Percentiles rank a stretch among this genome's conserved stretches.
Conservation (phyloP, 75 land plant species). For the Cryptomeria japonica region DNA sequence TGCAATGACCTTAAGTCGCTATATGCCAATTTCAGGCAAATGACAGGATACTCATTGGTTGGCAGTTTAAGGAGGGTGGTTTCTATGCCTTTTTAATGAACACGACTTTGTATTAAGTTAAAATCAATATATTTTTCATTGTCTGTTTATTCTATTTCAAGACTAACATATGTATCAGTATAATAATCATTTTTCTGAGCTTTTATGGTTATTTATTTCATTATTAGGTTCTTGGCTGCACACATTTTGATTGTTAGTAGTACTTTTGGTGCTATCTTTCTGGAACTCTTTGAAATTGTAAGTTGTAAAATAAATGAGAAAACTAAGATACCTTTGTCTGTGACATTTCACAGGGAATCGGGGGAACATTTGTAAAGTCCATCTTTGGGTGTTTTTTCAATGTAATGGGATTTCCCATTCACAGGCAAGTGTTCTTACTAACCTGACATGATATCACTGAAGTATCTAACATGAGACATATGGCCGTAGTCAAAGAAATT, state of each 20-base stretch:
- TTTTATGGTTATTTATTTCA: background rate
- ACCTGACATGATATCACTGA: background rate
- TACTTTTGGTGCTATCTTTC: background rate
- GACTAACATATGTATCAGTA: background rate
- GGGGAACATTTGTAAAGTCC: slow-evolving; percentile 50
- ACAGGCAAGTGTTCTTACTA: slow-evolving; percentile 24
- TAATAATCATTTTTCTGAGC: background rate
- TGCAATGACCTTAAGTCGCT: background rate
- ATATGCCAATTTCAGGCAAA: background rate
- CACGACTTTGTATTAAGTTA: background rate
- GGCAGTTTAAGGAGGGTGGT: background rate
- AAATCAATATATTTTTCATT: background rate
- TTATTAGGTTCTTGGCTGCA: background rate
- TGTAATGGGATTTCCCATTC: slow-evolving; percentile 55
- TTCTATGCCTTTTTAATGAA: background rate
- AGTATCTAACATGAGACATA: background rate
- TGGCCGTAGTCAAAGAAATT: background rate
- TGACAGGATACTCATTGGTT: background rate
- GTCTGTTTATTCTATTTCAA: background rate
- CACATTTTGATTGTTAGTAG: background rate
- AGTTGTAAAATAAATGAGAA: background rate
- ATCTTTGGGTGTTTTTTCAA: slow-evolving; percentile 55
- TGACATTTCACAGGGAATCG: slow-evolving; percentile 37
- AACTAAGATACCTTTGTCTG: background rate
- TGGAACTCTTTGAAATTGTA: background rate